Evolutionary conservation across 2,329 filamentous ascomycete species (phyloP).

Genomic region (Fulvia fulva): DNA sequence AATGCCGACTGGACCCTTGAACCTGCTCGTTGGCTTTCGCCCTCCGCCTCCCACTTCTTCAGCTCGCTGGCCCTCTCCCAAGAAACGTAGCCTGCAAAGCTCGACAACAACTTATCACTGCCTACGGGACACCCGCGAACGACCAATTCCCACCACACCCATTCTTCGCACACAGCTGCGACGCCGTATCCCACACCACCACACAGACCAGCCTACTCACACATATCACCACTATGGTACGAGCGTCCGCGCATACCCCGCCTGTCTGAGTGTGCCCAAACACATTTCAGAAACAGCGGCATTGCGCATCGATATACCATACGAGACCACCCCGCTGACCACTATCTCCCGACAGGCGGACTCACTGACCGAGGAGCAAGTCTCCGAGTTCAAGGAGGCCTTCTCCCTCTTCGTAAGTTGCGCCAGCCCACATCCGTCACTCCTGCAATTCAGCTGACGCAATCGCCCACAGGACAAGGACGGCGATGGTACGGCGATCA

Average conservation of each 20-base stretch:
- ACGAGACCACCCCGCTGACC: constrained; percentile 14
- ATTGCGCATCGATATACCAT: not conserved
- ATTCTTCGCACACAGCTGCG: not conserved
- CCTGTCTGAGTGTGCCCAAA: constrained; percentile 9
- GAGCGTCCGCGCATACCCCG: constrained; percentile 22
- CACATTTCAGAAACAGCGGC: constrained; percentile 1
- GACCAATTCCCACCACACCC: not conserved
- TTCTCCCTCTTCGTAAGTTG: constrained; percentile 98
- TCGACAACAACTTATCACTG: not conserved
- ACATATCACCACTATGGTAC: constrained; percentile 26
- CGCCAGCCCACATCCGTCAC: constrained; percentile 1
- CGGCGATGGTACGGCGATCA: constrained; percentile 47
- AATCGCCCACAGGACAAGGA: constrained; percentile 51
- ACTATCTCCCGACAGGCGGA: constrained; percentile 65
- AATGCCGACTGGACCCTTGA: not conserved
- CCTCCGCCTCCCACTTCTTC: not conserved
- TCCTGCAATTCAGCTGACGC: constrained; percentile 20
- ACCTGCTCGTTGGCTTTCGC: not conserved
- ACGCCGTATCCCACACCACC: not conserved
- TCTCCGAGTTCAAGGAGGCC: constrained; percentile 99
- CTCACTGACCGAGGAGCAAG: constrained; percentile 98
- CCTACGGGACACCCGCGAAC: not conserved
- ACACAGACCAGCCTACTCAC: not conserved
- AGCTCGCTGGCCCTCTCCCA: not conserved
- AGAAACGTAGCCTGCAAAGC: not conserved